Evolutionary conservation across 1,284 basidiomycete species (phyloP).

Genomic region (Trichosporon ovoides): DNA sequence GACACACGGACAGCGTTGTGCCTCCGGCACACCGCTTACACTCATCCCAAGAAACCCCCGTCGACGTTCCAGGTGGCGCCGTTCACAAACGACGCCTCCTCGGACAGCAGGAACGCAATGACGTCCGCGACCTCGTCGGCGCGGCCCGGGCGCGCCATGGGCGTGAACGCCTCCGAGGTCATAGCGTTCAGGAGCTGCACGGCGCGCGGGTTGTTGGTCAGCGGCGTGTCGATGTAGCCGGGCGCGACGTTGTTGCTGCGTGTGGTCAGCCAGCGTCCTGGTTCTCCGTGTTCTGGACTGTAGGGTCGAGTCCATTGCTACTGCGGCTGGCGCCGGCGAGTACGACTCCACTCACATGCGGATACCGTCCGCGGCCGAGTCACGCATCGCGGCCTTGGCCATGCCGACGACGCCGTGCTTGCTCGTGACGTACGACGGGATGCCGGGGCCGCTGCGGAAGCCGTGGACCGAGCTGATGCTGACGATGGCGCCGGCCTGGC

Average conservation of each 20-base stretch:
- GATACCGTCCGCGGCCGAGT: conserved; percentile 16
- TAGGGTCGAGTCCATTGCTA: no score
- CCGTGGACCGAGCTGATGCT: conserved; percentile 13
- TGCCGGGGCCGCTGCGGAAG: not conserved
- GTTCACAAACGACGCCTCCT: conserved; percentile 31
- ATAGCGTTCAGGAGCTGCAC: not conserved
- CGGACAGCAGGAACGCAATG: conserved; percentile 25
- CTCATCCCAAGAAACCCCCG: conserved; percentile 23
- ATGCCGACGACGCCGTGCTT: conserved; percentile 24
- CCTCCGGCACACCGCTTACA: not conserved
- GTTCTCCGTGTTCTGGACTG: no score
- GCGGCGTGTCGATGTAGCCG: conserved; percentile 10
- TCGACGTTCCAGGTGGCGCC: conserved; percentile 34
- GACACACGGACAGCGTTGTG: no score
- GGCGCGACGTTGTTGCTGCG: conserved; percentile 19
- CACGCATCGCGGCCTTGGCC: conserved; percentile 13
- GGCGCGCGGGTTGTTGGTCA: not conserved
- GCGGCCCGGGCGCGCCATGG: conserved; percentile 18
- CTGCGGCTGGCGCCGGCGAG: not conserved
- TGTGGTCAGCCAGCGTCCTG: not conserved
- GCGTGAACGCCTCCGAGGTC: conserved; percentile 7
- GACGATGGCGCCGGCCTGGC: conserved; percentile 24
- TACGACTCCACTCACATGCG: conserved; percentile 10
- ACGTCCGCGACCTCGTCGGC: conserved; percentile 32
- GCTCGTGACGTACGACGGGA: conserved; percentile 16